phyloP scores from a whole-genome alignment of 1,139 yeast species.

The Yamadazyma membranifaciens region DNA sequence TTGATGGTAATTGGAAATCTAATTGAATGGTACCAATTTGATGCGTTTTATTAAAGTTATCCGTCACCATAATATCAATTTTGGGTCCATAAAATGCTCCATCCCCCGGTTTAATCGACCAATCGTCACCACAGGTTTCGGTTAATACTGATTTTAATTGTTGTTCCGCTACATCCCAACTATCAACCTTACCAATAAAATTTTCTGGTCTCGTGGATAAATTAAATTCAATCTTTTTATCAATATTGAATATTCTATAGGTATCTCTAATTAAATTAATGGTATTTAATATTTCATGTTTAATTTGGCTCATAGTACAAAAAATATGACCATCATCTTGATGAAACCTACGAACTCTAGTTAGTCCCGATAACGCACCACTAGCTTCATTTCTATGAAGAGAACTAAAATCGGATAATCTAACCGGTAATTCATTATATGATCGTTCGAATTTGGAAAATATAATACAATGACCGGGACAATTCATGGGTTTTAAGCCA shows the following conservation, averaged over 20 bases:
- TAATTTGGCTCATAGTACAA: conserved; percentile 81
- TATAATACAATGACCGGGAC: conserved; percentile 95
- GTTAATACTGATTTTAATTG: conserved; percentile 67
- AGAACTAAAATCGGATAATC: conserved; percentile 91
- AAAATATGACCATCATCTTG: conserved; percentile 99
- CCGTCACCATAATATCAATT: conserved; percentile 83
- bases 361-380: conserved; percentile 91
- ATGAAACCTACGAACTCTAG: conserved; percentile 94
- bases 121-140: conserved; percentile 49
- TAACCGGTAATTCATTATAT: conserved; percentile 83
- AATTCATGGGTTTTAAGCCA: conserved; percentile 96
- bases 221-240: conserved; percentile 58
- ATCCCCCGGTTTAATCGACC: conserved; percentile 85
- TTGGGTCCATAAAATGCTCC: conserved; percentile 99
- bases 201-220: conserved; percentile 82
- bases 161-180: conserved; percentile 85
- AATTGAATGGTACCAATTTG: conserved; percentile 96
- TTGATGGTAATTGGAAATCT: conserved; percentile 89
- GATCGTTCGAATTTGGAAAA: conserved; percentile 82
- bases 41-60: conserved; percentile 79
- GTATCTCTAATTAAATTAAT: conserved; percentile 74
- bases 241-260: conserved; percentile 75
- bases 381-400: conserved; percentile 93
- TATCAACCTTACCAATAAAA: conserved; percentile 75
- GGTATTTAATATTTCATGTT: conserved; percentile 71